Evolutionary conservation across 495 filamentous ascomycete genomes (phyloP).

Genomic region (Sphaerosporella brunnea): DNA sequence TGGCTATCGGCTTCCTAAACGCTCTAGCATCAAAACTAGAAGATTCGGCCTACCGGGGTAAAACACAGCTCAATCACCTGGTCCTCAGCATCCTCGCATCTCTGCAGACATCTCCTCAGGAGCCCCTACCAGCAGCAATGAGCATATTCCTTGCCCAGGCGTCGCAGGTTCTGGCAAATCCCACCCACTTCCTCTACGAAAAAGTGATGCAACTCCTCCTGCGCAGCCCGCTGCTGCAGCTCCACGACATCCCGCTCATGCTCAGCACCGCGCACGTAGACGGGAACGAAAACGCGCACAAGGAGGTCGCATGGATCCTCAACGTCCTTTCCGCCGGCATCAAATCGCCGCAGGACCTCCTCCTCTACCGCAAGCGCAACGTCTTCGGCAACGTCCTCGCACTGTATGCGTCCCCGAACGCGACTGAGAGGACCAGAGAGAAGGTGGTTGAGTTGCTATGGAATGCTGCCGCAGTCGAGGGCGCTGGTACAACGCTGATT

Average conservation of each 20-base stretch:
- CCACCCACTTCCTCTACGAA: constrained; percentile 64
- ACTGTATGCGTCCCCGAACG: constrained; percentile 48
- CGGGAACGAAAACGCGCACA: constrained; percentile 58
- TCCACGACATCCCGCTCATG: constrained; percentile 59
- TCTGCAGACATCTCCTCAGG: constrained; percentile 2
- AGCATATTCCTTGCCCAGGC: constrained; percentile 55
- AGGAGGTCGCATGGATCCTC: constrained; percentile 67
- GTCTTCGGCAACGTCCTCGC: constrained; percentile 64
- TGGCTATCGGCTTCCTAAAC: constrained; percentile 12
- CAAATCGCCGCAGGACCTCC: constrained; percentile 49
- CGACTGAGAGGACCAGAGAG: constrained; percentile 39
- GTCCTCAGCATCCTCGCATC: constrained; percentile 51
- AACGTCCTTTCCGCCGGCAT: constrained; percentile 55
- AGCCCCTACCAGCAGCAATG: constrained; percentile 51
- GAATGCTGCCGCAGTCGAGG: constrained; percentile 50
- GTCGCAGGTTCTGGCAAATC: constrained; percentile 50
- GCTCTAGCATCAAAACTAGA: constrained; percentile 17
- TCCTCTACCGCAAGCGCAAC: constrained; percentile 61
- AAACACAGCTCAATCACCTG: constrained; percentile 55
- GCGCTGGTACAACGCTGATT: constrained; percentile 67
- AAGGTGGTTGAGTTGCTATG: constrained; percentile 59
- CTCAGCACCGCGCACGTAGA: constrained; percentile 48
- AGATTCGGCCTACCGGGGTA: constrained; percentile 34
- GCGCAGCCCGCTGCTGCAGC: constrained; percentile 51
- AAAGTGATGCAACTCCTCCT: constrained; percentile 77